Evolutionary conservation across 192 early-diverging fungal species (phyloP), one percentile per base, ranked within the genome.

Genomic region (Coemansia sp.): DNA sequence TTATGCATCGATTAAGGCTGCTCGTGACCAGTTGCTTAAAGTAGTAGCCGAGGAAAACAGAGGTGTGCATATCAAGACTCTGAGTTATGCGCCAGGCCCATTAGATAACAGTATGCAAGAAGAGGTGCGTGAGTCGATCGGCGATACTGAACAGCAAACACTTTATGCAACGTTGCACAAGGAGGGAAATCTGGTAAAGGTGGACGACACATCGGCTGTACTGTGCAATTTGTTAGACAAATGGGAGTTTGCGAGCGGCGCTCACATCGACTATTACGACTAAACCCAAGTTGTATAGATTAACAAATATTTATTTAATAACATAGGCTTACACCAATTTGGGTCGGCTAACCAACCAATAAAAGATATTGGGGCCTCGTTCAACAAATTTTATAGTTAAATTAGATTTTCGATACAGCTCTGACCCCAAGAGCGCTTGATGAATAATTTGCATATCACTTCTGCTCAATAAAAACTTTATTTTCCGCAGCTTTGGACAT

Each of bases 1-100:
- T 3, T 96, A 96, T 71, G 85, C 87, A 5, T 79, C 88, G 0
- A 84, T 83, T 12, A 93, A 94, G 72, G 91, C 92, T 11, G 94
- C 92, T 1, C 84, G 94, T 15, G 89, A 96, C 60, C 85, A 87
- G 82, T 74, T 90, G 24, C 70, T 91, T 28, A 60, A 82, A 18
- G 85, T 88, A 0, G 80, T 90, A 3, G 92, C 91, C 12, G n/a
- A 72, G 10, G 93, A 95, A 64, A 67, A 91, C 40, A 73, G 66
- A 52, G 68, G 55, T 42, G 74, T 67, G 36, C 26, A 57, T 25
- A 64, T 89, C 47, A 84, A 87, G 58, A 84, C 87, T 12, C 76
- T 96, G 38, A 92, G 81, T 61, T 96, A 96, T 75, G 91, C 93
- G 3, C 93, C 93, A 2, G 93, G 93, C 12, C 93, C 93, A 28